Evolutionary conservation across 176 grass and related monocot genomes (phyloP).

Genomic region (Zea mays): DNA sequence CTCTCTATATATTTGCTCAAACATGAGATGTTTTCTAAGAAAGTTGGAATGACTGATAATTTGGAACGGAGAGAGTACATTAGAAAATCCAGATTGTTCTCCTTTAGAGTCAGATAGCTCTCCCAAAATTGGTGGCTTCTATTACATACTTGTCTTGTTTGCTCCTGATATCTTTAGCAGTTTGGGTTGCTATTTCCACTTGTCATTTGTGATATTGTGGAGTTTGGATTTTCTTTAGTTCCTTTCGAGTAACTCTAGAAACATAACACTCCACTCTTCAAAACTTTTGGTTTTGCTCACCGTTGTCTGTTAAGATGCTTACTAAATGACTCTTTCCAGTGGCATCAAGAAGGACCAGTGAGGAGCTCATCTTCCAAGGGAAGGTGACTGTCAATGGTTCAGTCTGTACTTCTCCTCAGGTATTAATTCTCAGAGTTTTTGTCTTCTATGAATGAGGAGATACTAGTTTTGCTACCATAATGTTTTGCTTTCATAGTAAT

Average conservation of each 20-base stretch:
- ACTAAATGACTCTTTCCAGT: conserved; percentile 46
- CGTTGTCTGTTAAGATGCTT: background rate
- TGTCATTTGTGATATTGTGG: background rate
- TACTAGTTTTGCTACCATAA: background rate
- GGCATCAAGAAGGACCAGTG: conserved; percentile 83
- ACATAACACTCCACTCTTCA: background rate
- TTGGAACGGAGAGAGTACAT: too few relatives aligned
- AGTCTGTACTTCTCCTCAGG: conserved; percentile 84
- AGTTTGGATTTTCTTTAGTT: background rate
- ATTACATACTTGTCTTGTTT: background rate
- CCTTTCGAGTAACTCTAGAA: background rate
- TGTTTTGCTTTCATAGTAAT: background rate
- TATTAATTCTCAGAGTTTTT: conserved; percentile 29
- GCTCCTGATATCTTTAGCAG: background rate
- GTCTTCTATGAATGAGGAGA: background rate
- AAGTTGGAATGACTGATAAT: too few relatives aligned
- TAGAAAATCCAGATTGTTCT: background rate
- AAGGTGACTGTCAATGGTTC: conserved; percentile 96
- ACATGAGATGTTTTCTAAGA: too few relatives aligned
- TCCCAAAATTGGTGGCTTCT: background rate
- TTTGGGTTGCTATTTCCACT: background rate
- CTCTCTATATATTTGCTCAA: too few relatives aligned
- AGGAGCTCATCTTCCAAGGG: conserved; percentile 94
- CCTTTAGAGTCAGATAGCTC: background rate
- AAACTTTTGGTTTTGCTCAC: background rate